These are phyloP conservation scores for Salix exigua DNA, from an alignment of 345 rosid species.

Conservation along the genomic window DNA sequence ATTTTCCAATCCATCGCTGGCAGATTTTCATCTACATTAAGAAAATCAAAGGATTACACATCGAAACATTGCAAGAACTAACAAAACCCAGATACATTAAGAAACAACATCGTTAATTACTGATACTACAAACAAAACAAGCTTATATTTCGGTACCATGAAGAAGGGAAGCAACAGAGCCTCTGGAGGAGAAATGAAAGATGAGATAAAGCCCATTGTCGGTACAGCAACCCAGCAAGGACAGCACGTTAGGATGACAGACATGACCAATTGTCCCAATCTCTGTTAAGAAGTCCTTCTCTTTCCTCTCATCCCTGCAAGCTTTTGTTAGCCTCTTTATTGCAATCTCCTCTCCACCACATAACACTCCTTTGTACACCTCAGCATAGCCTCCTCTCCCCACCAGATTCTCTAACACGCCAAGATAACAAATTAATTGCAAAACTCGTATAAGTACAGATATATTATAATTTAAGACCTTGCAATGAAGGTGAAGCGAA, in stretches of 20 bases:
- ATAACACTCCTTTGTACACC: constrained; percentile 65
- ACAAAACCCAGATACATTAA: constrained; percentile 4
- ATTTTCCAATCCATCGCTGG: constrained; percentile 63
- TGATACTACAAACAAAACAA: neutral
- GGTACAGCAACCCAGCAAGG: constrained; percentile 82
- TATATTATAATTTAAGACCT: neutral
- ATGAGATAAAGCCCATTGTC: constrained; percentile 88
- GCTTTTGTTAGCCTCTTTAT: constrained; percentile 76
- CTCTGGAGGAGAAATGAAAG: constrained; percentile 76
- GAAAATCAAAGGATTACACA: neutral
- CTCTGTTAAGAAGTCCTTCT: constrained; percentile 83
- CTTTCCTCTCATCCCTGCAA: constrained; percentile 77
- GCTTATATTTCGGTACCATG: constrained; percentile 53
- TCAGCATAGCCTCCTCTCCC: constrained; percentile 95
- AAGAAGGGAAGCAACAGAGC: constrained; percentile 88
- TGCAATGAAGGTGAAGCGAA: constrained; percentile 12
- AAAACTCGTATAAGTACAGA: neutral
- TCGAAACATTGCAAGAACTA: neutral
- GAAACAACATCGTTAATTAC: neutral
- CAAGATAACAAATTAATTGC: neutral
- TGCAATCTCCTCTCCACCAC: constrained; percentile 63
- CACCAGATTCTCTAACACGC: constrained; percentile 54
- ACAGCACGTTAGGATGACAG: constrained; percentile 67
- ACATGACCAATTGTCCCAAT: constrained; percentile 95
- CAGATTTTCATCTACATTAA: constrained; percentile 40